Conservation (phyloP, 2,329 filamentous ascomycete species). For the Colletotrichum echinochloae region DNA sequence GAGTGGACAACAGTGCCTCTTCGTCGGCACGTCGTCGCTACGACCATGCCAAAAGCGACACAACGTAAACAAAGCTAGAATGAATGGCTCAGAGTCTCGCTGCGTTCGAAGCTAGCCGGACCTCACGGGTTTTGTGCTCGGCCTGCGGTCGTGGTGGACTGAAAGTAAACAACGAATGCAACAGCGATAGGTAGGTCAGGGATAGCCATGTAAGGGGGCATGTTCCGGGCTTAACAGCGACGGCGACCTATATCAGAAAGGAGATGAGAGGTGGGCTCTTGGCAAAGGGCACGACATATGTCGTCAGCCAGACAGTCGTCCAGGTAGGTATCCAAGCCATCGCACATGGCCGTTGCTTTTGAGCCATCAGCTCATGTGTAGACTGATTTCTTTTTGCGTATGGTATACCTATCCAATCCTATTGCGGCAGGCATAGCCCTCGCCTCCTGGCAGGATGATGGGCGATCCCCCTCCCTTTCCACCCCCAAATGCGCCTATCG, state of each 20-base stretch:
- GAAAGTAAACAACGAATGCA: conserved; percentile 14
- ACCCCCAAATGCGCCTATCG: conserved; percentile 3
- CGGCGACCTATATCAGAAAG: conserved; percentile 28
- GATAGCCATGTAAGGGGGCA: conserved; percentile 20
- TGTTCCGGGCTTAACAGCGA: conserved; percentile 20
- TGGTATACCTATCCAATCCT: conserved; percentile 1
- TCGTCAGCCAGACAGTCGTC: conserved; percentile 19
- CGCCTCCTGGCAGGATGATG: conserved; percentile 22
- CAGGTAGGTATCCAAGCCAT: conserved; percentile 11
- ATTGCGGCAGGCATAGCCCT: conserved; percentile 30
- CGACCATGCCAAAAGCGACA: conserved; percentile 34
- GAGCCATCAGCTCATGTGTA: too few relatives aligned
- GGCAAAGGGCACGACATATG: conserved; percentile 7
- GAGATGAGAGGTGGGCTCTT: conserved; percentile 22
- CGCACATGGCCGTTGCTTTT: background rate
- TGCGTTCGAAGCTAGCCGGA: conserved; percentile 17
- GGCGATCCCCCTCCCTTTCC: conserved; percentile 32
- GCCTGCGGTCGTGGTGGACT: background rate
- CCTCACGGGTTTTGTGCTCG: conserved; percentile 6
- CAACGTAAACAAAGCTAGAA: conserved; percentile 36
- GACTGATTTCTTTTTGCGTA: background rate
- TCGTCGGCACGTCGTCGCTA: conserved; percentile 26
- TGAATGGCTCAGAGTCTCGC: conserved; percentile 34
- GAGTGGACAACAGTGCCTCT: conserved; percentile 4
- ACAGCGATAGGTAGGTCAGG: conserved; percentile 12